Percentiles rank a stretch among this genome's conserved stretches.
phyloP scores from a whole-genome alignment of 345 rosid species.

The Combretum micranthum region DNA sequence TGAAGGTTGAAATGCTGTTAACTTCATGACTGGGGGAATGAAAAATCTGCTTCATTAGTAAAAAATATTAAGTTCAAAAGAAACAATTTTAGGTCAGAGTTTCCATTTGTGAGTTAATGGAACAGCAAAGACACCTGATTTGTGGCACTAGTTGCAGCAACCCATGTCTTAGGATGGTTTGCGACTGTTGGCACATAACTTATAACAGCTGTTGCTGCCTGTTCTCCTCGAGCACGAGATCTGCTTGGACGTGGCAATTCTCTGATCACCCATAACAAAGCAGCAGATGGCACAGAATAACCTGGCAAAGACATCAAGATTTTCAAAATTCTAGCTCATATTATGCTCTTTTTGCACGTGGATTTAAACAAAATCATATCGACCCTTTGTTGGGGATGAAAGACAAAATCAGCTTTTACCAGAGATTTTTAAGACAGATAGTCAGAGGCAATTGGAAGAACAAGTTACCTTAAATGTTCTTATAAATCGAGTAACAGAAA shows the following conservation, averaged over 20 bases:
- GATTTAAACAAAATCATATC: neutral
- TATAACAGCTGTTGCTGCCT: constrained; percentile 15
- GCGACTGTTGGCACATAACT: constrained; percentile 2
- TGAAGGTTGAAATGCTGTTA: too few species aligned
- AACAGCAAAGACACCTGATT: constrained; percentile 16
- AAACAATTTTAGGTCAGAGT: too few species aligned
- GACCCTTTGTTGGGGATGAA: neutral
- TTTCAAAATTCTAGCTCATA: neutral
- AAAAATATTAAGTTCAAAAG: too few species aligned
- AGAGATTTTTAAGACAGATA: too few species aligned
- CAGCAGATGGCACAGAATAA: constrained; percentile 21
- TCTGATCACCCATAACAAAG: constrained; percentile 24
- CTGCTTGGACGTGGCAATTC: constrained; percentile 22
- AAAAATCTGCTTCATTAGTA: too few species aligned
- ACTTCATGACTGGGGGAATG: too few species aligned
- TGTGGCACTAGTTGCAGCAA: constrained; percentile 12
- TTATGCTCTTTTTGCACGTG: neutral
- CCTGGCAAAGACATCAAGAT: constrained; percentile 12
- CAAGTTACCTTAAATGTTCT: too few species aligned
- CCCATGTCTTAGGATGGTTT: constrained; percentile 6
- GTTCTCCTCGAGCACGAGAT: constrained; percentile 8
- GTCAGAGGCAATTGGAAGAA: too few species aligned
- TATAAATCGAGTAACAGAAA: too few species aligned
- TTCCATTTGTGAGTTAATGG: neutral
- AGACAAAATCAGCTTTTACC: neutral